Evolutionary conservation across 805 yeast genomes (phyloP), one percentile per base, ranked within the genome.

Genomic region (Komagataella ulmi): DNA sequence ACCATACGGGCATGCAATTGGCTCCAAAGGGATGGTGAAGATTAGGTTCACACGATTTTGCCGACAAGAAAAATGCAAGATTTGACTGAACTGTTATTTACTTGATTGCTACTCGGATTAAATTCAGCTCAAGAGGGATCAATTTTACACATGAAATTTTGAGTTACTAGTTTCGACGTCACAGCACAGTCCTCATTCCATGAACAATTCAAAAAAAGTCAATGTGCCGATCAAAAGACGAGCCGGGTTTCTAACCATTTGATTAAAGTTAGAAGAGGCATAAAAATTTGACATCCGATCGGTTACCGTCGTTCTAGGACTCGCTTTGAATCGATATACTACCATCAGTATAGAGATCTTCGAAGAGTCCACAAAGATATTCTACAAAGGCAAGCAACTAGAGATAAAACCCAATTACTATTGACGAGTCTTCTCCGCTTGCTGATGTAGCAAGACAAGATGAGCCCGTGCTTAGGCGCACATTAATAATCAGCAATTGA

Each of bases 261-360:
- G 30, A 18, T 21, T 10, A 8, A 10, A 30, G 40, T 30, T 30
- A 30, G 40, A 30, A 30, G n/a, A 30, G 40, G 40, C 40, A 48
- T 40, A 8, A 40, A 17, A 44, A 24, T 52, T 57, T 51, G 48
- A 50, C 64, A 10, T 30, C 8, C 40, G 14, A 30, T 30, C 40
- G 40, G 14, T 6, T 7, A 30, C 23, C 8, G 40, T 30, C 40
- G 14, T 30, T 30, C 63, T 66, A 51, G 70, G 67, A 69, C 55
- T 63, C 69, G 66, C 67, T 66, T 66, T 66, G 71, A 66, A 66
- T 66, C 69, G 54, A 58, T 58, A 65, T 56, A 63, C 68, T 66
- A 66, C 62, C 48, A 30, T 59, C 63, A 65, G 17, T 59, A 57
- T 63, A 61, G 57, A 60, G 64, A 66, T 66, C 71, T 66, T 66